A percentile compares a stretch with the other conserved stretches of the same genome.
These are phyloP conservation scores for Phylloporus sp. DNA, from an alignment of 768 basidiomycete genomes.

Conservation along the genomic window DNA sequence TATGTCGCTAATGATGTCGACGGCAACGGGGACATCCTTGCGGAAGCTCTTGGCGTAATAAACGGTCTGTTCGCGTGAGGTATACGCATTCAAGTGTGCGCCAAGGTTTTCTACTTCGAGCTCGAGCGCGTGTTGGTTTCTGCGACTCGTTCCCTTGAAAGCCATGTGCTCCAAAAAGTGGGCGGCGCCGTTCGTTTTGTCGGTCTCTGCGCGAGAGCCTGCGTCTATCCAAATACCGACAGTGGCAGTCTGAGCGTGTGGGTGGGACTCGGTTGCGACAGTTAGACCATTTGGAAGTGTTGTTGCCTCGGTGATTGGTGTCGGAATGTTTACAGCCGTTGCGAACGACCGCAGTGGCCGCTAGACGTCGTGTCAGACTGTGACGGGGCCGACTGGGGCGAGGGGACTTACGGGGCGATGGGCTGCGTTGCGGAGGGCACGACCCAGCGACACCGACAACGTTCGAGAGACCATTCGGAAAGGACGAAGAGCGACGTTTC, in stretches of 20 bases:
- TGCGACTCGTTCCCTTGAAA: conserved; percentile 90
- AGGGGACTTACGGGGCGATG: conserved; percentile 33
- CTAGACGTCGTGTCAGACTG: conserved; percentile 24
- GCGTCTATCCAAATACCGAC: conserved; percentile 99
- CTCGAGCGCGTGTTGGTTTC: conserved; percentile 86
- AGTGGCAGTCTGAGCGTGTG: conserved; percentile 94
- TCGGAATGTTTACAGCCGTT: conserved; percentile 57
- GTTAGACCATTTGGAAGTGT: conserved; percentile 94
- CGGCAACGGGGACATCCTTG: conserved; percentile 84
- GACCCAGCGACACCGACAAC: conserved; percentile 41
- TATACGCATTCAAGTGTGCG: conserved; percentile 96
- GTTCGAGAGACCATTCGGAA: conserved; percentile 43
- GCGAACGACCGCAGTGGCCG: conserved; percentile 66
- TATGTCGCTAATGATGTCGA: conserved; percentile 98
- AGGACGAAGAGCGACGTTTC: conserved; percentile 17
- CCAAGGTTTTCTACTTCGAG: conserved; percentile 98
- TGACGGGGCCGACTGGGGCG: not conserved
- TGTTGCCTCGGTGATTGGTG: conserved; percentile 84
- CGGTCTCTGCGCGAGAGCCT: conserved; percentile 93
- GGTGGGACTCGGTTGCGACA: conserved; percentile 86
- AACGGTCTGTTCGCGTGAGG: conserved; percentile 97
- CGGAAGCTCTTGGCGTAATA: conserved; percentile 99
- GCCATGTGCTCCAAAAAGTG: conserved; percentile 99
- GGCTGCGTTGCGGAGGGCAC: conserved; percentile 35
- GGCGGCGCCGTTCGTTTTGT: conserved; percentile 91